Evolutionary conservation across 2,329 filamentous ascomycete species (phyloP), one percentile per base, ranked within the genome.

Genomic region (Bipolaris cookei): DNA sequence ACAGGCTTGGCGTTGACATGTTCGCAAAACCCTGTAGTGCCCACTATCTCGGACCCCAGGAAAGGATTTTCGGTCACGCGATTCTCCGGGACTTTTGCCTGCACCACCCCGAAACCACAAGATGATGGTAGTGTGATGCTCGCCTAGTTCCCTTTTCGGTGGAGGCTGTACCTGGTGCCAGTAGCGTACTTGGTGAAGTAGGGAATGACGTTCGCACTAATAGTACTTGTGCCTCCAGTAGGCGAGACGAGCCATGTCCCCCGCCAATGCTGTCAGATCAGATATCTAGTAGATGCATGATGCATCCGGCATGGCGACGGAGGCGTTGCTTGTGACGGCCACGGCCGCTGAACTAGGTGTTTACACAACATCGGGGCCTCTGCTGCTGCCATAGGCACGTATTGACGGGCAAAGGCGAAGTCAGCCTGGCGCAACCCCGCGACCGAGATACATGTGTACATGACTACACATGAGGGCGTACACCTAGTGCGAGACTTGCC

Each of bases 171-270:
- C 8, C 28, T 8, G 21, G 16, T 13, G n/a, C 30, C 20, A n/a
- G 38, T 41, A 54, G 41, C 37, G 38, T 28, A 5, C 13, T 14
- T 16, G 25, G 42, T 18, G 25, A 13, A 32, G 28, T 11, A n/a
- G 16, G 25, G 21, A 38, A 28, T 38, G 45, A 38, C 34, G 45
- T 35, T 48, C 32, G 21, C 34, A 38, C 6, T 4, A 11, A 30
- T 4, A 13, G 10, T 4, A 30, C 28, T 18, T n/a, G 16, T n/a
- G 37, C 57, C 43, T 20, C 45, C 53, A 8, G 20, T 57, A 28
- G 54, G 53, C 23, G 58, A 60, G 11, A 8, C 30, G 43, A 13
- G 38, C 38, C 23, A 50, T 51, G 21, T 44, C 41, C 41, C n/a
- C 23, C 41, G 28, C 41, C 23, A 1, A 30, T 7, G 6, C 23